These are phyloP conservation scores for Dactylellina haptotyla DNA, from an alignment of 2,329 filamentous ascomycete genomes.

Conservation along the genomic window DNA sequence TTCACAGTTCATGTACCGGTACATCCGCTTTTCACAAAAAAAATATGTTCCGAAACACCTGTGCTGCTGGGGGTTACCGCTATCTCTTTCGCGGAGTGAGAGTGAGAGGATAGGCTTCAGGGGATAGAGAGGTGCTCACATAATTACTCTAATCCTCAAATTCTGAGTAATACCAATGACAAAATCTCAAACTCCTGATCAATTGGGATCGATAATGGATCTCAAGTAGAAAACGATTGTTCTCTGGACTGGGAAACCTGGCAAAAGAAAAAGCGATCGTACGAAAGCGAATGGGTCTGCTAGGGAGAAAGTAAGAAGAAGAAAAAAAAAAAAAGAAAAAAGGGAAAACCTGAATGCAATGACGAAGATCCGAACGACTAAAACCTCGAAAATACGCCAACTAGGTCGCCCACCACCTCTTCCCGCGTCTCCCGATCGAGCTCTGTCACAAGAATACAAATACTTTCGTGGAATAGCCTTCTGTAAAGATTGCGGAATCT, in stretches of 20 bases:
- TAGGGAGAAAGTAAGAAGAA: not conserved
- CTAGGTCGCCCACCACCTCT: constrained; percentile 30
- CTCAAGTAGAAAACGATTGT: not conserved
- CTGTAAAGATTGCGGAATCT: constrained; percentile 13
- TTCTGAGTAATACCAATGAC: constrained; percentile 51
- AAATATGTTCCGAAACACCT: not conserved
- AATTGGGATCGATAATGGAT: constrained; percentile 10
- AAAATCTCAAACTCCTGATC: constrained; percentile 39
- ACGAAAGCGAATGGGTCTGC: too few relatives aligned
- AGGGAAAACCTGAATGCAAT: not conserved
- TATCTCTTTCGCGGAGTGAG: constrained; percentile 20
- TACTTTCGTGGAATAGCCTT: constrained; percentile 24
- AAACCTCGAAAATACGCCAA: constrained; percentile 2
- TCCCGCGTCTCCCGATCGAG: constrained; percentile 29
- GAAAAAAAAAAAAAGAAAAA: not conserved
- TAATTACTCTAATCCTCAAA: not conserved
- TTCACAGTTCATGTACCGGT: constrained; percentile 16
- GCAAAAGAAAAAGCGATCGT: not conserved
- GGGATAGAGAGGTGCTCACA: not conserved
- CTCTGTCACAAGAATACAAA: constrained; percentile 50
- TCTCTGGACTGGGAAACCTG: not conserved
- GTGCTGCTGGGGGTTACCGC: not conserved
- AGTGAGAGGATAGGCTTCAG: not conserved
- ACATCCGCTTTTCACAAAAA: constrained; percentile 6
- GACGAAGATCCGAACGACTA: constrained; percentile 4